Conservation (phyloP, 2,329 filamentous ascomycete species). For the Aureobasidium sp. region DNA sequence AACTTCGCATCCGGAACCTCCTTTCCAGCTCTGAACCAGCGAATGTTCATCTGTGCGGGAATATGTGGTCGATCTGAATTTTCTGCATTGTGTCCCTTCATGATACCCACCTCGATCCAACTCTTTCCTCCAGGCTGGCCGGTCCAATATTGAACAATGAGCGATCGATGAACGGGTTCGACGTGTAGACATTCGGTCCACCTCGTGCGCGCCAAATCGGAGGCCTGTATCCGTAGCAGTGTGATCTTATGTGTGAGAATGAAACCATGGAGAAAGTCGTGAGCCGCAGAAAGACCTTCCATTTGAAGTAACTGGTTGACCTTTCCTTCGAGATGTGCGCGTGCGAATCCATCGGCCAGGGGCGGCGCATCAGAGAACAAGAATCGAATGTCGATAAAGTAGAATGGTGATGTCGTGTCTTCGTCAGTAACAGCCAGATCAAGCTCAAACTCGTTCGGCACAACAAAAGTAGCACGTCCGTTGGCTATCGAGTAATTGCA, state of each 20-base stretch:
- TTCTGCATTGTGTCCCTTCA: slow-evolving; percentile 47
- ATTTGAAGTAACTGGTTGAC: slow-evolving; percentile 63
- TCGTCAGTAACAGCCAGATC: slow-evolving; percentile 88
- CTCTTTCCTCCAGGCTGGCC: slow-evolving; percentile 64
- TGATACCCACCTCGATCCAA: slow-evolving; percentile 83
- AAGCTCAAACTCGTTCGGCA: slow-evolving; percentile 80
- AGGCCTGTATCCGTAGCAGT: slow-evolving; percentile 69
- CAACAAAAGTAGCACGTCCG: slow-evolving; percentile 82
- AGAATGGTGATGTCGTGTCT: slow-evolving; percentile 74
- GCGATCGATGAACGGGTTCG: slow-evolving; percentile 69
- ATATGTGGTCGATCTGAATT: slow-evolving; percentile 20
- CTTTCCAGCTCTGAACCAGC: slow-evolving; percentile 80
- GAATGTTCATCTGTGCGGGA: slow-evolving; percentile 44
- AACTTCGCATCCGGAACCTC: slow-evolving; percentile 65
- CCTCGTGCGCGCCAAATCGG: slow-evolving; percentile 56
- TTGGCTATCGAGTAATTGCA: slow-evolving; percentile 68
- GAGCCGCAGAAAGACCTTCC: slow-evolving; percentile 70
- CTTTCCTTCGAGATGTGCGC: slow-evolving; percentile 58
- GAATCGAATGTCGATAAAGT: slow-evolving; percentile 88
- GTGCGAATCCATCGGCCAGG: slow-evolving; percentile 53
- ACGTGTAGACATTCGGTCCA: slow-evolving; percentile 75
- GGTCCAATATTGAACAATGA: slow-evolving; percentile 89
- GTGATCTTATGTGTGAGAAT: slow-evolving; percentile 85
- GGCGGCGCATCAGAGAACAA: slow-evolving; percentile 61
- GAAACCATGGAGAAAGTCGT: slow-evolving; percentile 78